Evolutionary conservation across 2,329 filamentous ascomycete genomes (phyloP), one percentile per base, ranked within the genome.

Genomic region (Trichoderma endophyticum): DNA sequence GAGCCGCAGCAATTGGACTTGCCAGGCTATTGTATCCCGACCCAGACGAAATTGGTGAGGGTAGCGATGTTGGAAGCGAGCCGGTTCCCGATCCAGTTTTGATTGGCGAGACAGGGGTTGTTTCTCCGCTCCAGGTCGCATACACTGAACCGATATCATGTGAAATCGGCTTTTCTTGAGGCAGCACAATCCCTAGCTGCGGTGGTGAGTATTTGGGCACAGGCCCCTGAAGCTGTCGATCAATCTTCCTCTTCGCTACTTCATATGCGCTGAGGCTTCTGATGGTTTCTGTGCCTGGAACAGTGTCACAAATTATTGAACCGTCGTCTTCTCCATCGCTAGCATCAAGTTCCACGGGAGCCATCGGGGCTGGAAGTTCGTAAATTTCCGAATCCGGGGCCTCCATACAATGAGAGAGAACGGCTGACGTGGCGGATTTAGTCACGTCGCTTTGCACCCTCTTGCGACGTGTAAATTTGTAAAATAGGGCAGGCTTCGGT

Each of bases 301-400:
- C 82, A 0, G 82, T 82, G 1, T 83, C 82, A 14, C 80, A 81
- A 15, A 82, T 77, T 57, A 80, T 77, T 6, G 80, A 83, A 61
- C 78, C 77, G 11, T 78, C 79, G 62, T 84, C 80, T 12, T 79
- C 81, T 69, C 18, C 79, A 51, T 71, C 69, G 26, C 61, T 79
- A 24, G 82, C 84, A 57, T 88, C 85, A 56, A 89, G 80, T 75
- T 89, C 87, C 6, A 82, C 84, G 0, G 86, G 86, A 3, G 81
- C 79, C 0, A 80, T 74, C 0, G 83, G 83, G 6, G 82, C 86
- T 2, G 86, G 82, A 76, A 89, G 77, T 75, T 89, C 87, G 72
- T 86, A 87, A 3, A 87, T 83, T 73, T 87, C 84, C 51, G 86
- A 84, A 64, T 83, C 82, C 2, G 81, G 76, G 60, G 82, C 78